Conservation (phyloP, 2,329 filamentous ascomycete genomes). For the Sporothrix luriei region DNA sequence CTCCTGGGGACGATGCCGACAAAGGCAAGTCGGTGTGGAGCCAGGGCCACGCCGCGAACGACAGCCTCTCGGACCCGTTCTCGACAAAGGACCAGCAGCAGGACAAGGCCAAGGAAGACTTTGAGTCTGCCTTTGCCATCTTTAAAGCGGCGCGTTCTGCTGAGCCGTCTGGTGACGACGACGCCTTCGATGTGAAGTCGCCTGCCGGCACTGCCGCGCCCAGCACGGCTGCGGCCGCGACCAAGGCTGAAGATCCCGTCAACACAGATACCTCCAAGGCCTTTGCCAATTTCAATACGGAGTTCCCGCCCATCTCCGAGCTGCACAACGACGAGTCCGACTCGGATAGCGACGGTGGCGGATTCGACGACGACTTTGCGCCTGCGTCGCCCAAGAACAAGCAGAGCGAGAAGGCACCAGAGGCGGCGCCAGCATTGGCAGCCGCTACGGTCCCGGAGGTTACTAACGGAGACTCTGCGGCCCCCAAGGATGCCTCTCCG, state of each 20-base stretch:
- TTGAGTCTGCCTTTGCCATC: conserved; percentile 81
- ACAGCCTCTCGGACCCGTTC: conserved; percentile 54
- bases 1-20: conserved; percentile 24
- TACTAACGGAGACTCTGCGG: conserved; percentile 6
- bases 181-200: conserved; percentile 30
- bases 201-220: conserved; percentile 37
- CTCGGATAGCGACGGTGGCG: conserved; percentile 68
- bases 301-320: conserved; percentile 94
- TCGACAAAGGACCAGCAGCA: conserved; percentile 50
- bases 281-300: conserved; percentile 63
- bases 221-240: neutral
- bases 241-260: conserved; percentile 44
- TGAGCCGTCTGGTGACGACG: conserved; percentile 8
- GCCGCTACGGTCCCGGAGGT: conserved; percentile 8
- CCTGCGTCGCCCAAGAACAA: conserved; percentile 56
- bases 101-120: conserved; percentile 72
- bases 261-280: conserved; percentile 48
- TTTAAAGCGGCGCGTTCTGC: conserved; percentile 55
- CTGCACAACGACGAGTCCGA: conserved; percentile 82
- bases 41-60: conserved; percentile 36
- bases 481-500: conserved; percentile 21
- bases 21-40: conserved; percentile 29
- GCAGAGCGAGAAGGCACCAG: conserved; percentile 38
- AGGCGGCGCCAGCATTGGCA: neutral
- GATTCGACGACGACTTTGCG: conserved; percentile 94